These are phyloP conservation scores for Colletotrichum falcatum DNA, from an alignment of 2,329 filamentous ascomycete species.

Conservation along the genomic window DNA sequence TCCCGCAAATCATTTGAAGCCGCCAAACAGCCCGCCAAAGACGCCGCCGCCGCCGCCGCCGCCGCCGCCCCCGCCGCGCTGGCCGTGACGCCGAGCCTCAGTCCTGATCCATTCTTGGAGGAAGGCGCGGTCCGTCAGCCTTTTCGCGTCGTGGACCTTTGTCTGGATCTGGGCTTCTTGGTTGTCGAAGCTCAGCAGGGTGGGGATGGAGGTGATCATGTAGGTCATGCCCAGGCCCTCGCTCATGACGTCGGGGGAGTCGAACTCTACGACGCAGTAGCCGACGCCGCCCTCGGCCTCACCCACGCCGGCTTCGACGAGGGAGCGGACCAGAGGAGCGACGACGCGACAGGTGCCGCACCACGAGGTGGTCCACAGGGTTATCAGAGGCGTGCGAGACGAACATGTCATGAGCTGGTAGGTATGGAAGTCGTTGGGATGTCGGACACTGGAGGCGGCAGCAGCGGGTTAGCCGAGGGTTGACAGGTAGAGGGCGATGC, in stretches of 20 bases:
- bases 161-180: conserved; percentile 63
- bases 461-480: conserved; percentile 18
- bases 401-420: conserved; percentile 68
- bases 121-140: conserved; percentile 62
- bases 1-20: conserved; percentile 39
- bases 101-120: conserved; percentile 65
- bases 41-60: conserved; percentile 53
- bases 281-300: conserved; percentile 67
- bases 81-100: conserved; percentile 62
- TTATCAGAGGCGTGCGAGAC: conserved; percentile 66
- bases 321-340: conserved; percentile 59
- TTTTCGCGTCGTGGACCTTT: conserved; percentile 62
- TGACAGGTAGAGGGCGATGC: background rate
- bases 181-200: conserved; percentile 67
- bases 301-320: conserved; percentile 64
- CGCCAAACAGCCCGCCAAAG: conserved; percentile 58
- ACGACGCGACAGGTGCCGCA: conserved; percentile 66
- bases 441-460: conserved; percentile 60
- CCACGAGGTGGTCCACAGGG: conserved; percentile 70
- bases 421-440: conserved; percentile 64
- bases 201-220: conserved; percentile 70
- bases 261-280: conserved; percentile 67
- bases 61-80: conserved; percentile 58
- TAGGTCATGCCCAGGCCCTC: conserved; percentile 63
- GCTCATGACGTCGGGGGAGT: conserved; percentile 67